Percentiles rank a stretch among this genome's conserved stretches.
Evolutionary conservation across 2,329 filamentous ascomycete genomes (phyloP).

Genomic region (Penicillium oxalicum): DNA sequence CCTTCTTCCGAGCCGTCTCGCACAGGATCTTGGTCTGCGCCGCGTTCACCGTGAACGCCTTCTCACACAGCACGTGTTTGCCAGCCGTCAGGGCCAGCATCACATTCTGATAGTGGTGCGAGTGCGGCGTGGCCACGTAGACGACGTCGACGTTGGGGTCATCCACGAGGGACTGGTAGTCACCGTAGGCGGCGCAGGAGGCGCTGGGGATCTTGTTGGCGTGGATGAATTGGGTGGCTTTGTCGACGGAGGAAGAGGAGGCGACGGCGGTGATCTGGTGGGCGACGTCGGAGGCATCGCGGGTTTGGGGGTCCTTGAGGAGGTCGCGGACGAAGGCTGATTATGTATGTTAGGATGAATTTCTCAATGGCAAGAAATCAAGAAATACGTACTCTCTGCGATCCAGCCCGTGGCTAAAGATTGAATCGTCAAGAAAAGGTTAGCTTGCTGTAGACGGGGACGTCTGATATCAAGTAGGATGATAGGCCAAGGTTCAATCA

Average conservation of each 20-base stretch:
- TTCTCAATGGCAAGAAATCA: not conserved
- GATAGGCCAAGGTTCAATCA: no score
- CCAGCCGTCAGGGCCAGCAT: conserved; percentile 77
- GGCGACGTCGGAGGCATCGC: conserved; percentile 64
- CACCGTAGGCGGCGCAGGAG: conserved; percentile 67
- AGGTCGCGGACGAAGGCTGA: conserved; percentile 68
- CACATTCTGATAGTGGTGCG: conserved; percentile 86
- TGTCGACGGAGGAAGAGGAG: conserved; percentile 65
- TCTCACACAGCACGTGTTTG: conserved; percentile 87
- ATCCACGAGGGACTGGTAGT: conserved; percentile 72
- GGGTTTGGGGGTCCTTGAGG: conserved; percentile 63
- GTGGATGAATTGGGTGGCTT: conserved; percentile 66
- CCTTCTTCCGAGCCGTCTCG: conserved; percentile 65
- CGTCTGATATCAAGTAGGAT: no score
- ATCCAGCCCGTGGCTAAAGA: conserved; percentile 41
- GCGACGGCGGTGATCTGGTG: conserved; percentile 76
- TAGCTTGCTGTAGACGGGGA: conserved; percentile 8
- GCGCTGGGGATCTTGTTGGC: conserved; percentile 59
- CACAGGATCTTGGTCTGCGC: conserved; percentile 67
- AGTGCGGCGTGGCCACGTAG: conserved; percentile 86
- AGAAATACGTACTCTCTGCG: conserved; percentile 29
- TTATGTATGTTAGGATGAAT: not conserved
- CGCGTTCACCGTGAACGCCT: conserved; percentile 80
- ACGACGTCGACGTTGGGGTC: conserved; percentile 77
- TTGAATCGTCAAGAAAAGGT: conserved; percentile 25